Base-by-base conservation (phyloP, 495 filamentous ascomycete genomes). In the Antarctomyces pellizariae region DNA sequence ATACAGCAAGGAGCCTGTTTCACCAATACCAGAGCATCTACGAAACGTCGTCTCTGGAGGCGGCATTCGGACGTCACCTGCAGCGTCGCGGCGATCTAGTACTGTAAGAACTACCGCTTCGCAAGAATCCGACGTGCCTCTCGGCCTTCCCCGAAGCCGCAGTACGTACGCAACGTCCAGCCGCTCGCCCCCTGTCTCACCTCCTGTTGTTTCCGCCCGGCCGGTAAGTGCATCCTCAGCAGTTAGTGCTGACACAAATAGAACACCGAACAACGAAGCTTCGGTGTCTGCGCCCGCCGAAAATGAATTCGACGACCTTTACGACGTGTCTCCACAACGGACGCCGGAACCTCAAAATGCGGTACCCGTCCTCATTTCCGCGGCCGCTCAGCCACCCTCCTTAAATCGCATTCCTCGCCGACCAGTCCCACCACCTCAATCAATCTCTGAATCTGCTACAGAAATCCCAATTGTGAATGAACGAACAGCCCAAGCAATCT, bases 1-100 rank as follows among this genome's bases (percentile, higher is more conserved):
- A 5, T 92, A 92, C 38, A 63, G 67, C 11, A 65, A 62, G 8
- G 67, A 79, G 8, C 54, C 74, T 5, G 16, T 43, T 28, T 34
- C 40, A 25, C 59, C 62, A 14, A 44, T 70, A 19, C 62, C 64
- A 24, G 59, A 64, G 7, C 48, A 59, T 29, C 47, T 68, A 33
- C 36, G 36, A 25, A 22, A 41, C 21, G 30, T 33, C n/a, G 20
- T 41, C 7, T 22, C 33, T 6, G 41, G 37, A 28, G 36, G 36
- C 22, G 29, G n/a, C n/a, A n/a, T n/a, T n/a, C n/a, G n/a, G n/a
- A n/a, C n/a, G n/a, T n/a, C n/a, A n/a, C n/a, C n/a, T n/a, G n/a
- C n/a, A n/a, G n/a, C n/a, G n/a, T n/a, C n/a, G n/a, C n/a, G n/a
- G n/a, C n/a, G 19, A 22, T 22, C 19, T 7, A 22, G 19, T 22